phyloP scores from a whole-genome alignment of 306 rosid species.

The Begonia masoniana region DNA sequence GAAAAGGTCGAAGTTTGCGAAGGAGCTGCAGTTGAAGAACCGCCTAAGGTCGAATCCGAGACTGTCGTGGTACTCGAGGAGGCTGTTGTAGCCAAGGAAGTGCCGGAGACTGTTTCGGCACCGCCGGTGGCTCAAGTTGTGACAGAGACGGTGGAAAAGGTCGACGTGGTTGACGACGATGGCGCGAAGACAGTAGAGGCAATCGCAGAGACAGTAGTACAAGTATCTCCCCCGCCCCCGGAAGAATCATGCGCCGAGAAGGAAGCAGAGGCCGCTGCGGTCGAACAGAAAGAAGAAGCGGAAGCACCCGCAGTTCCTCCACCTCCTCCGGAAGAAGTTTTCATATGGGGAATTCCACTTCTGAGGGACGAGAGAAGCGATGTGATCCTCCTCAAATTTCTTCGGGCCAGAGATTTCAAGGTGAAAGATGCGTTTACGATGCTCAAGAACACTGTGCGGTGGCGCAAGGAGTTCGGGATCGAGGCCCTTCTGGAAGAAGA shows the following conservation, averaged over 20 bases:
- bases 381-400: slow-evolving; percentile 54
- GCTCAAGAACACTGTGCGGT: slow-evolving; percentile 52
- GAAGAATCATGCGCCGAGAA: slow-evolving; percentile 3
- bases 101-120: slow-evolving; percentile 15
- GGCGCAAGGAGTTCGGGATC: slow-evolving; percentile 51
- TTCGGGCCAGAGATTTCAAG: slow-evolving; percentile 58
- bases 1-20: neutral
- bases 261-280: neutral
- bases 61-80: slow-evolving; percentile 15
- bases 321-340: slow-evolving; percentile 28
- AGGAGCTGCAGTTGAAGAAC: neutral
- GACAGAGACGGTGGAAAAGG: slow-evolving; percentile 36
- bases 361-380: slow-evolving; percentile 44
- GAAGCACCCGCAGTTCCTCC: neutral
- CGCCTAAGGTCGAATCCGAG: neutral
- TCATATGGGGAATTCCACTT: slow-evolving; percentile 53
- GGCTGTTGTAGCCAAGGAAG: slow-evolving; percentile 9
- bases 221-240: slow-evolving; percentile 35
- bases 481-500: slow-evolving; percentile 36
- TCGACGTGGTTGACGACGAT: slow-evolving; percentile 37
- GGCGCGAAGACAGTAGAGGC: slow-evolving; percentile 83
- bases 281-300: slow-evolving; percentile 8
- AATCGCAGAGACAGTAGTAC: slow-evolving; percentile 55
- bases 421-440: slow-evolving; percentile 49
- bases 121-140: too few relatives aligned